A percentile compares a stretch with the other conserved stretches of the same genome.
phyloP scores from a whole-genome alignment of 2,329 filamentous ascomycete genomes.

The Chaetoscypha palmicola region DNA sequence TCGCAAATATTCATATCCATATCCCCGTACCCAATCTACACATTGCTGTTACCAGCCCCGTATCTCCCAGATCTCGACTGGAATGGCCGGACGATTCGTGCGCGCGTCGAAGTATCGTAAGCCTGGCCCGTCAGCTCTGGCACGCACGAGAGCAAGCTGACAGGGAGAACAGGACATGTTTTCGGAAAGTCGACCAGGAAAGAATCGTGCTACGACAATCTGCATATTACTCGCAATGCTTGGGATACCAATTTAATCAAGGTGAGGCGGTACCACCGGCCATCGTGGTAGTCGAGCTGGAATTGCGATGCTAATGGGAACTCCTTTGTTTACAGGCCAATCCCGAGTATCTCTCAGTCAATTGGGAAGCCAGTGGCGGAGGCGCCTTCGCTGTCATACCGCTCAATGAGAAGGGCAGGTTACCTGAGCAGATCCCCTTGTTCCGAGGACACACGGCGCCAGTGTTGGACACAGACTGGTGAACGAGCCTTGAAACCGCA shows the following conservation, averaged over 20 bases:
- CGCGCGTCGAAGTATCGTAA: conserved; percentile 68
- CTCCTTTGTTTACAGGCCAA: conserved; percentile 67
- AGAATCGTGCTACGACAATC: conserved; percentile 97
- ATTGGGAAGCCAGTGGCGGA: conserved; percentile 95
- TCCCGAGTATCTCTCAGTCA: conserved; percentile 91
- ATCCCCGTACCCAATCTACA: not conserved
- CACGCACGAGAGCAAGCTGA: conserved; percentile 25
- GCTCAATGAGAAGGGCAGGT: conserved; percentile 77
- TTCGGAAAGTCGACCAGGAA: conserved; percentile 94
- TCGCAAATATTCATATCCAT: conserved; percentile 4
- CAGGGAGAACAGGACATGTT: conserved; percentile 68
- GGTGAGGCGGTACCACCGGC: conserved; percentile 42
- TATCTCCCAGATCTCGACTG: conserved; percentile 6
- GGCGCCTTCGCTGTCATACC: conserved; percentile 97
- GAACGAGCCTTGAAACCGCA: conserved; percentile 25
- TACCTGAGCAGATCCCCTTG: conserved; percentile 87
- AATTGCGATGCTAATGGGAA: conserved; percentile 19
- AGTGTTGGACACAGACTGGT: conserved; percentile 97
- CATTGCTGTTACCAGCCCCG: not conserved
- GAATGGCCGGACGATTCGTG: conserved; percentile 66
- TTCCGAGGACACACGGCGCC: conserved; percentile 95
- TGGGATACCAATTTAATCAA: conserved; percentile 99
- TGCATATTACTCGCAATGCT: conserved; percentile 94
- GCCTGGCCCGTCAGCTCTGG: conserved; percentile 25
- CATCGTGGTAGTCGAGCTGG: not conserved